Evolutionary conservation across 2,329 filamentous ascomycete species (phyloP).

Genomic region (Colletotrichum caudatum): DNA sequence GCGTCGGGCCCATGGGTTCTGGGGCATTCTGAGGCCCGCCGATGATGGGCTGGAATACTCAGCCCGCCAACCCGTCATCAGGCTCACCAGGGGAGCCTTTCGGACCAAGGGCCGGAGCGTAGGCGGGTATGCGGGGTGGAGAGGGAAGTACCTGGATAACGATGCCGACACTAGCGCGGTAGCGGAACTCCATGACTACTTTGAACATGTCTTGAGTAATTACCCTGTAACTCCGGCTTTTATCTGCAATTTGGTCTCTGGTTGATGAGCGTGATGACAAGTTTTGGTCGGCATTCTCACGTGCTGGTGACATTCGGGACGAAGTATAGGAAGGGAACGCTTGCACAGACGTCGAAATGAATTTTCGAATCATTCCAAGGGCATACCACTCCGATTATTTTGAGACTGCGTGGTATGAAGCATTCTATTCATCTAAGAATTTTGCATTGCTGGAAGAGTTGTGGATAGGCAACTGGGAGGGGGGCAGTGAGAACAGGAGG

Average conservation of each 20-base stretch:
- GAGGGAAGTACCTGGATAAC: neutral
- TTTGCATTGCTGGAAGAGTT: neutral
- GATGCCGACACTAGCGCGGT: neutral
- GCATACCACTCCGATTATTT: neutral
- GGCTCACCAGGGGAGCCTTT: neutral
- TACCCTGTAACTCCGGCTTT: neutral
- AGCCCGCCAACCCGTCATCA: neutral
- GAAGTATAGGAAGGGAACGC: neutral
- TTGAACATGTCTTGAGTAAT: neutral
- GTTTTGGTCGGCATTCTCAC: neutral
- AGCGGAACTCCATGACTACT: neutral
- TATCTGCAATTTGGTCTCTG: neutral
- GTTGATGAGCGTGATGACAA: no score
- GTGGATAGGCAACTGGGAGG: neutral
- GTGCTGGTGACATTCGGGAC: neutral
- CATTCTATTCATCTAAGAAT: no score
- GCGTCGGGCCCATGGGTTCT: neutral
- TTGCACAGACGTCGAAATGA: neutral
- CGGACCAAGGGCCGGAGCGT: neutral
- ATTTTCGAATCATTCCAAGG: no score
- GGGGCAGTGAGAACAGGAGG: no score
- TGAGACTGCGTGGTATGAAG: neutral
- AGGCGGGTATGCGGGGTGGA: neutral
- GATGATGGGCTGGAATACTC: slow-evolving; percentile 7
- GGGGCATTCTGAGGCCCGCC: slow-evolving; percentile 1